phyloP scores from a whole-genome alignment of 768 basidiomycete genomes.

The Tricholoma bakamatsutake region DNA sequence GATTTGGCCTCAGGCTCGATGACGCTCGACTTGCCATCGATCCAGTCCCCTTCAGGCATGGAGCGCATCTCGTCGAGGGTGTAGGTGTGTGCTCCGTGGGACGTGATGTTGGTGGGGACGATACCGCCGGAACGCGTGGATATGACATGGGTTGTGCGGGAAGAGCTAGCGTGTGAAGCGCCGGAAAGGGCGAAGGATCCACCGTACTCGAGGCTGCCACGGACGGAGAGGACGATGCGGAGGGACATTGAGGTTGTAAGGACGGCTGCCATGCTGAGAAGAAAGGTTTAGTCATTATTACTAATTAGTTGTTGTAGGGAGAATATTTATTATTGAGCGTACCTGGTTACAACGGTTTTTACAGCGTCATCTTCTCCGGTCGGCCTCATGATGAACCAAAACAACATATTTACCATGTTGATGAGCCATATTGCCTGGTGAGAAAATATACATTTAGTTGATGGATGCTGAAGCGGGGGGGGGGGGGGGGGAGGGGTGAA shows the following conservation, averaged over 20 bases:
- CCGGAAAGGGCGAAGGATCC: conserved; percentile 62
- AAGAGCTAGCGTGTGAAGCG: conserved; percentile 35
- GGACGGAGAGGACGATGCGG: conserved; percentile 78
- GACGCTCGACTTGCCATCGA: conserved; percentile 37
- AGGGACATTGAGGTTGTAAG: conserved; percentile 86
- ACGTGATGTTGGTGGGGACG: conserved; percentile 31
- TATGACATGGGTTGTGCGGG: conserved; percentile 47
- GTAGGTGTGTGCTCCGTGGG: conserved; percentile 34
- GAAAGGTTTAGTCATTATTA: background rate
- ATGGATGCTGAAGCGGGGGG: conserved; percentile 1
- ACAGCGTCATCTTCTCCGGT: conserved; percentile 58
- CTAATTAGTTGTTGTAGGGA: background rate
- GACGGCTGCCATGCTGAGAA: conserved; percentile 68
- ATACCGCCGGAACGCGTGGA: conserved; percentile 37
- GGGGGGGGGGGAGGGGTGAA: too few relatives aligned
- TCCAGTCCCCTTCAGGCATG: conserved; percentile 44
- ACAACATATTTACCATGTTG: conserved; percentile 78
- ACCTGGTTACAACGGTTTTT: conserved; percentile 75
- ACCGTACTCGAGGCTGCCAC: conserved; percentile 67
- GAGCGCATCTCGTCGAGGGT: conserved; percentile 50
- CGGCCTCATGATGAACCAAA: conserved; percentile 81
- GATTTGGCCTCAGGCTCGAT: conserved; percentile 32
- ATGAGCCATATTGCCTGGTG: conserved; percentile 64
- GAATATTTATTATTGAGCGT: background rate
- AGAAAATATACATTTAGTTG: background rate